Evolutionary conservation across 768 basidiomycete species (phyloP), one percentile per base, ranked within the genome.

Genomic region (Phlegmacium glaucopus): DNA sequence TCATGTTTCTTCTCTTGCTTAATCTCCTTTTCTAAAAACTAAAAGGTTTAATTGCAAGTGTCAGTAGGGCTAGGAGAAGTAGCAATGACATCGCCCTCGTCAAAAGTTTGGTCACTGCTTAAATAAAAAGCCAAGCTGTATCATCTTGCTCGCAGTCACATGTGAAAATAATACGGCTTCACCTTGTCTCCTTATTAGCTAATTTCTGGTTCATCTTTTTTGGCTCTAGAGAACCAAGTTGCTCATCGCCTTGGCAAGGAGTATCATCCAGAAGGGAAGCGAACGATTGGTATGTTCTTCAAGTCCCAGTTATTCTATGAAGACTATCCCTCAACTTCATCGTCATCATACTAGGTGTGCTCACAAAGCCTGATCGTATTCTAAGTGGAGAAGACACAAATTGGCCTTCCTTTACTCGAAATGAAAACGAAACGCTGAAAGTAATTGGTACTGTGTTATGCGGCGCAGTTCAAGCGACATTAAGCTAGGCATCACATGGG

Each of bases 51-150:
- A 85, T 85, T 44, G 81, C 77, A 0, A 80, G 74, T 18, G 76
- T 80, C 3, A 71, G 77, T 3, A 45, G 68, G 64, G 45, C 77
- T 15, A 45, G 51, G 16, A 60, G 83, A 1, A 75, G 79, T 39
- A 64, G 65, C 4, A 62, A 68, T 11, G 85, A 90, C 47, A 83
- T 87, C 29, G 70, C 72, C 2, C 74, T 87, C 2, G 81, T 90
- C 22, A 72, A 80, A 48, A 68, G 67, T 1, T 64, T 90, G 0
- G 82, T 83, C 0, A 64, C 70, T 0, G 65, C 77, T 0, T 87
- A 87, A 50, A 87, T 90, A 52, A 61, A 61, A 75, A 76, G 48
- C 76, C 78, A 0, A 87, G 74, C 45, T 87, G 87, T 32, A 78
- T 80, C 7, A 76, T 83, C 13, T 62, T 90, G 0, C 49, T 87